Percentiles rank a stretch among this genome's conserved stretches.
These are phyloP conservation scores for Chytriomyces sp. DNA, from an alignment of 192 early-diverging fungal genomes.

Conservation along the genomic window DNA sequence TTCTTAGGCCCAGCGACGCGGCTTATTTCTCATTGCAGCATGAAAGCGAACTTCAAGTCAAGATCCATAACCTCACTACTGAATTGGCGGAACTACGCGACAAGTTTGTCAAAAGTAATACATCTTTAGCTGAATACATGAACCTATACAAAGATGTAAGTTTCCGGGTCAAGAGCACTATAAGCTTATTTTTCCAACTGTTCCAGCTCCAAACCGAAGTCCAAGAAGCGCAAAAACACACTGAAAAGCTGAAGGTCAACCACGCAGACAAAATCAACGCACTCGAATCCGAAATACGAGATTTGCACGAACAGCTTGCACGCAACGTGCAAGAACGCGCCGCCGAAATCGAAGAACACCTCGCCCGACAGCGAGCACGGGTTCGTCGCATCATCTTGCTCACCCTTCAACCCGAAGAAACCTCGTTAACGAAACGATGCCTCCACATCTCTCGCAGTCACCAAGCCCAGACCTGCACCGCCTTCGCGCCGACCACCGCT, in stretches of 20 bases:
- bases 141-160: not conserved
- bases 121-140: not conserved
- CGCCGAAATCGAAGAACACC: not conserved
- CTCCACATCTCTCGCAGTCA: not conserved
- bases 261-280: not conserved
- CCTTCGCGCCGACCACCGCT: not conserved
- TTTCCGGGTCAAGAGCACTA: not conserved
- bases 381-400: no score
- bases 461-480: not conserved
- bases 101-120: not conserved
- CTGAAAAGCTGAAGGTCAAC: not conserved
- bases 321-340: not conserved
- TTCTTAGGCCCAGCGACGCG: not conserved
- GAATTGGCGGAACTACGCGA: not conserved
- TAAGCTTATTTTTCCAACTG: not conserved
- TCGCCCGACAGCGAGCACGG: not conserved
- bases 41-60: not conserved
- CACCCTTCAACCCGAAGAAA: no score
- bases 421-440: not conserved
- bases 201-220: slow-evolving; percentile 8
- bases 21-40: not conserved
- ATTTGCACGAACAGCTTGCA: not conserved
- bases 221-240: not conserved
- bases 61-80: not conserved
- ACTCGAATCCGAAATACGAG: not conserved